These are phyloP conservation scores for Russula emetica DNA, from an alignment of 768 basidiomycete genomes.

Conservation along the genomic window DNA sequence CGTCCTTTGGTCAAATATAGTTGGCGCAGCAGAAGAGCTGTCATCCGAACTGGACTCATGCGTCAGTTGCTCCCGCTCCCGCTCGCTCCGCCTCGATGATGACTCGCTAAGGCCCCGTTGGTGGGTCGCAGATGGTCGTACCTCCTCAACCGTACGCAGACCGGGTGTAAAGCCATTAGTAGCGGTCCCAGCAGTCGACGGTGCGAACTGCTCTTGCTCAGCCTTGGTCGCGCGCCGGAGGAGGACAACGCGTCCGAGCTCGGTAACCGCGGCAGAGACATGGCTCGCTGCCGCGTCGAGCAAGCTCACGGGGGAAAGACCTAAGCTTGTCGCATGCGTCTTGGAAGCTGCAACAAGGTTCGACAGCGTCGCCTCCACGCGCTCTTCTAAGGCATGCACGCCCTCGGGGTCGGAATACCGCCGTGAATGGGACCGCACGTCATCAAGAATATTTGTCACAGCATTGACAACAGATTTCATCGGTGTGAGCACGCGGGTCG, in stretches of 20 bases:
- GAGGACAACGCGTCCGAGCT: slow-evolving; percentile 74
- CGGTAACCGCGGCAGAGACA: slow-evolving; percentile 80
- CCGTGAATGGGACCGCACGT: slow-evolving; percentile 75
- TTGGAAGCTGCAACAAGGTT: slow-evolving; percentile 85
- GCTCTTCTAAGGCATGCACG: slow-evolving; percentile 61
- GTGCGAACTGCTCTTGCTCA: slow-evolving; percentile 64
- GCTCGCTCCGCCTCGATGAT: slow-evolving; percentile 28
- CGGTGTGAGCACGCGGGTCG: slow-evolving; percentile 82
- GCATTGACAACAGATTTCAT: slow-evolving; percentile 93
- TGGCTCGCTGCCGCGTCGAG: slow-evolving; percentile 97
- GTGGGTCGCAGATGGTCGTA: slow-evolving; percentile 40
- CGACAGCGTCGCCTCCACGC: slow-evolving; percentile 80
- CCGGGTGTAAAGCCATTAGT: slow-evolving; percentile 44
- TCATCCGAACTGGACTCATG: slow-evolving; percentile 67
- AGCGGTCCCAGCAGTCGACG: slow-evolving; percentile 31
- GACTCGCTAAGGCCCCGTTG: slow-evolving; percentile 43
- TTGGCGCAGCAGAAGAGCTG: slow-evolving; percentile 57
- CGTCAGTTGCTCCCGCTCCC: slow-evolving; percentile 45
- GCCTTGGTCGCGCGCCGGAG: slow-evolving; percentile 72
- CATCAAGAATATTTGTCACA: slow-evolving; percentile 81
- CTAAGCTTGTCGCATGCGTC: slow-evolving; percentile 88
- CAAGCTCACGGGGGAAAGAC: slow-evolving; percentile 89
- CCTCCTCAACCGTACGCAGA: slow-evolving; percentile 55
- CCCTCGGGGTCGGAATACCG: slow-evolving; percentile 53
- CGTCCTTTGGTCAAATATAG: slow-evolving; percentile 58